Conservation (phyloP, 2,329 filamentous ascomycete species). For the Sclerotinia nivalis region DNA sequence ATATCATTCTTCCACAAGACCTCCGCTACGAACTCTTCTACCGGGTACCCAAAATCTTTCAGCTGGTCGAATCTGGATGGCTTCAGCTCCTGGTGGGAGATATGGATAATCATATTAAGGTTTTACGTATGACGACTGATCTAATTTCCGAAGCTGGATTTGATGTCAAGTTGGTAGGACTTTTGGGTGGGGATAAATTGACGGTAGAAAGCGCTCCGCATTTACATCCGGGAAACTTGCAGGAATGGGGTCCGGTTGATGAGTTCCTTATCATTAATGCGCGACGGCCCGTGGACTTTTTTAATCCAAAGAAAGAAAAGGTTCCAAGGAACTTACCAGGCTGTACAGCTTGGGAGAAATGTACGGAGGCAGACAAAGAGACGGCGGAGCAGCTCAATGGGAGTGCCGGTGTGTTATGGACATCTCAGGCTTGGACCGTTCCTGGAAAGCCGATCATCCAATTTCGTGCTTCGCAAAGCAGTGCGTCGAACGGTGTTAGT, state of each 20-base stretch:
- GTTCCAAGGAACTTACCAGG: neutral
- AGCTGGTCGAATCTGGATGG: conserved; percentile 3
- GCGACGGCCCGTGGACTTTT: neutral
- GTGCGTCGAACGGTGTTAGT: conserved; percentile 7
- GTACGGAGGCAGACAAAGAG: neutral
- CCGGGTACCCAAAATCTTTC: neutral
- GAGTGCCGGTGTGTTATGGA: neutral
- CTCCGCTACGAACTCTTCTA: conserved; percentile 11
- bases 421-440: neutral
- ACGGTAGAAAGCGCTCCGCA: neutral
- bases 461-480: neutral
- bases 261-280: conserved; percentile 5
- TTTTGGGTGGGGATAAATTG: conserved; percentile 11
- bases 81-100: neutral
- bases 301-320: neutral
- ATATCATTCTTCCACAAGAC: neutral
- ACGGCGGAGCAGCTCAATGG: no score
- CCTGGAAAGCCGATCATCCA: neutral
- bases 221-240: neutral
- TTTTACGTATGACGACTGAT: neutral
- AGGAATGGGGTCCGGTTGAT: neutral
- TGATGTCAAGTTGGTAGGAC: neutral
- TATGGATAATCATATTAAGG: neutral
- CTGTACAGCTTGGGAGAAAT: neutral
- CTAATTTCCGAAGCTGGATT: neutral